These are phyloP conservation scores for cucumber (Cucumis sativus) DNA, from an alignment of 306 rosid genomes.

Conservation along the genomic window Cucumber_9930_V3 NC_026661.2:18117001-18117500, in stretches of 20 bases:
- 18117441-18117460: conserved; percentile 67
- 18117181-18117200: conserved; percentile 46
- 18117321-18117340: conserved; percentile 39
- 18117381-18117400: conserved; percentile 70
- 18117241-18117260: conserved; percentile 43
- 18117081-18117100: conserved; percentile 52
- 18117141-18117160: conserved; percentile 71
- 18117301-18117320: conserved; percentile 37
- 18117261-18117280: conserved; percentile 24
- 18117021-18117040: conserved; percentile 57
- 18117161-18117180: conserved; percentile 23
- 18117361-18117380: conserved; percentile 50
- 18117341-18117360: conserved; percentile 74
- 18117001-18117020: conserved; percentile 80
- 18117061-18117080: conserved; percentile 39
- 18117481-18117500: conserved; percentile 53
- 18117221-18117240: conserved; percentile 64
- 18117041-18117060: conserved; percentile 62
- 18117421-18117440: conserved; percentile 63
- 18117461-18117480: conserved; percentile 55
- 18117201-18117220: conserved; percentile 47
- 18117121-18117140: conserved; percentile 48
- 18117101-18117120: conserved; percentile 49
- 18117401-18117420: conserved; percentile 85
- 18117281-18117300: conserved; percentile 44